These are phyloP conservation scores for Clitoria ternatea DNA, from an alignment of 306 rosid species.

Conservation along the genomic window DNA sequence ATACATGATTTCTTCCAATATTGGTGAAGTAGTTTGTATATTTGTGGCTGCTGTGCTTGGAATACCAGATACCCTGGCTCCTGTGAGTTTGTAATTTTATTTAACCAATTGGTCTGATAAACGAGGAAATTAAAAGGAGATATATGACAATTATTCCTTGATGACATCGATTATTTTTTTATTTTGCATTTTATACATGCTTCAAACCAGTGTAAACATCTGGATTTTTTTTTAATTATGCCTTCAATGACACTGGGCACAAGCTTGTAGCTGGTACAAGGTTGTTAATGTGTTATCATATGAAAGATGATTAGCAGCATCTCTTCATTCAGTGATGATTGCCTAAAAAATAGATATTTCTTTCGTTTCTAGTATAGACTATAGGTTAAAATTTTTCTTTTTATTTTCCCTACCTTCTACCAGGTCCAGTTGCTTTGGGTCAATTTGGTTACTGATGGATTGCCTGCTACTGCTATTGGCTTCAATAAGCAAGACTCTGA, in stretches of 20 bases:
- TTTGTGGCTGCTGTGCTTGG: conserved; percentile 99
- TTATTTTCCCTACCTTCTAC: conserved; percentile 9
- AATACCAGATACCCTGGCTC: conserved; percentile 96
- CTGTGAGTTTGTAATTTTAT: conserved; percentile 58
- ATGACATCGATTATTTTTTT: neutral
- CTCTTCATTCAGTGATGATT: conserved; percentile 7
- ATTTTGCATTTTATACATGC: conserved; percentile 2
- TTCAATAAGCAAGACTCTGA: conserved; percentile 95
- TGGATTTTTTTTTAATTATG: neutral
- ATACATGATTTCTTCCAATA: conserved; percentile 98
- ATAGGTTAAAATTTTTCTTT: neutral
- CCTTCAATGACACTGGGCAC: conserved; percentile 8
- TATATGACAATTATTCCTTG: neutral
- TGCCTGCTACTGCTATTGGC: conserved; percentile 99
- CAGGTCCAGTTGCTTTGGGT: conserved; percentile 99
- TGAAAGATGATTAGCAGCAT: neutral
- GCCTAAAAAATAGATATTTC: neutral
- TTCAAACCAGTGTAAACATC: neutral
- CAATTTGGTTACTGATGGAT: conserved; percentile 94
- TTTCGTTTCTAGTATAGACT: conserved; percentile 19
- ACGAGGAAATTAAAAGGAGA: conserved; percentile 14
- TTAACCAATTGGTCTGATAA: conserved; percentile 14
- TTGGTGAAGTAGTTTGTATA: conserved; percentile 98
- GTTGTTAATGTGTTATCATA: conserved; percentile 10
- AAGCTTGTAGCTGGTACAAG: neutral